phyloP scores from a whole-genome alignment of 371 early-diverging fungal species.

The Quaeritorhiza haematococci region DNA sequence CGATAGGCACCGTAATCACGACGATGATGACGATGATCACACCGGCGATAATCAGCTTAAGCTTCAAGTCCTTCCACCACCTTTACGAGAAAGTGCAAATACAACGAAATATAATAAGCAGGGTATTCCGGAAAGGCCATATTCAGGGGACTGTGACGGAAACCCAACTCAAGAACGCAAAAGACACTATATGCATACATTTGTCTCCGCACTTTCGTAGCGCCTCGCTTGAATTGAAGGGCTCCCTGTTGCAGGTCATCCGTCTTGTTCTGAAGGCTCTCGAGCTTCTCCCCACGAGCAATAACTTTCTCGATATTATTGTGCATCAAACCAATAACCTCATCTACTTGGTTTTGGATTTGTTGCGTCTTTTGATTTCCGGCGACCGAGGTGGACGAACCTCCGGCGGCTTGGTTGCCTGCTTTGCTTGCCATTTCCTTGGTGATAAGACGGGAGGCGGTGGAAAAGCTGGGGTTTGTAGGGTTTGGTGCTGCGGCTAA shows the following conservation, averaged over 20 bases:
- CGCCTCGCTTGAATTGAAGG: constrained; percentile 75
- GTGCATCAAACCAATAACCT: constrained; percentile 52
- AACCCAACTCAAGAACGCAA: constrained; percentile 1
- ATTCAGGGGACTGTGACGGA: too few relatives aligned
- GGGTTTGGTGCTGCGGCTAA: too few relatives aligned
- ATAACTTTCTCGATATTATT: constrained; percentile 52
- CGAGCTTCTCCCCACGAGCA: constrained; percentile 44
- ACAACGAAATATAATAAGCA: too few relatives aligned
- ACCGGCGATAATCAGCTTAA: constrained; percentile 74
- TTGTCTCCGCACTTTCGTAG: constrained; percentile 58
- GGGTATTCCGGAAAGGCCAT: too few relatives aligned
- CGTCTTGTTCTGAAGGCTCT: constrained; percentile 46
- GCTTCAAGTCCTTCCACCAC: constrained; percentile 93
- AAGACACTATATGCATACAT: constrained; percentile 20
- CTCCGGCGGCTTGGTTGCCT: too few relatives aligned
- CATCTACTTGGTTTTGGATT: constrained; percentile 48
- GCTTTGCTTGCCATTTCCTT: too few relatives aligned
- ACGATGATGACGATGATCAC: constrained; percentile 66
- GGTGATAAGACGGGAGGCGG: too few relatives aligned
- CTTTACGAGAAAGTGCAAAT: too few relatives aligned
- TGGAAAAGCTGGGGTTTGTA: too few relatives aligned
- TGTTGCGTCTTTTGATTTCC: too few relatives aligned
- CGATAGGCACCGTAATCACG: constrained; percentile 38
- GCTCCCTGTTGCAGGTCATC: constrained; percentile 80
- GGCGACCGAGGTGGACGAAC: too few relatives aligned